Evolutionary conservation across 768 basidiomycete genomes (phyloP), one percentile per base, ranked within the genome.

Genomic region (Lactarius deliciosus): DNA sequence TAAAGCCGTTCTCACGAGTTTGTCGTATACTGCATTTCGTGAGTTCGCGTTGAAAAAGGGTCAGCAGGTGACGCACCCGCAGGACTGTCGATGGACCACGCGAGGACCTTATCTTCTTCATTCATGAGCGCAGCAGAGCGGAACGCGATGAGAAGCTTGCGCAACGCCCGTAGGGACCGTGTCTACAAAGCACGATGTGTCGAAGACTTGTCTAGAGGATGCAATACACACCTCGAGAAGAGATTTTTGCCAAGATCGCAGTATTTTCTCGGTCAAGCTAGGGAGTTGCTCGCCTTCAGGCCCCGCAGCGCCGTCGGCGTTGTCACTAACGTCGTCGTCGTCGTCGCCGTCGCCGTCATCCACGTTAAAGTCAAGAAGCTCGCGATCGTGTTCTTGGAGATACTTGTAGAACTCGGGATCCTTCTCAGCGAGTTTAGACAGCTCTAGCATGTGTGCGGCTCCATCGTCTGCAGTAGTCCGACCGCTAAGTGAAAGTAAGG

Each of bases 321-420:
- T 82, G 28, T 79, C 81, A 2, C 77, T 81, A 43, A 75, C 80
- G 30, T 82, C 82, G 34, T 79, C 81, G 1, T 77, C 81, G 5
- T 78, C 81, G 1, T 77, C 81, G 6, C 77, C 82, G 15, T 75
- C 78, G 3, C 74, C 80, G 1, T 76, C 77, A 1, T 75, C 76
- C 28, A 73, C 77, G 61, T 81, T 72, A 74, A 98, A 98, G 5
- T 92, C 83, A 2, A 99, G 81, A n/a, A 98, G 80, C 63, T 94
- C 95, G 65, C 82, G 80, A 77, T 99, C 97, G 74, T 99, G 95
- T 77, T 98, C 93, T 79, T 96, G 90, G 2, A 99, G 82, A 75
- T 96, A 99, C 78, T 96, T 94, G 88, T 86, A 99, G 79, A 98
- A 99, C 74, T 97, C 96, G n/a, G 96, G 96, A 76, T 99, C 96